Evolutionary conservation across 2,329 filamentous ascomycete species (phyloP).

Genomic region (Stenocarpella maydis): DNA sequence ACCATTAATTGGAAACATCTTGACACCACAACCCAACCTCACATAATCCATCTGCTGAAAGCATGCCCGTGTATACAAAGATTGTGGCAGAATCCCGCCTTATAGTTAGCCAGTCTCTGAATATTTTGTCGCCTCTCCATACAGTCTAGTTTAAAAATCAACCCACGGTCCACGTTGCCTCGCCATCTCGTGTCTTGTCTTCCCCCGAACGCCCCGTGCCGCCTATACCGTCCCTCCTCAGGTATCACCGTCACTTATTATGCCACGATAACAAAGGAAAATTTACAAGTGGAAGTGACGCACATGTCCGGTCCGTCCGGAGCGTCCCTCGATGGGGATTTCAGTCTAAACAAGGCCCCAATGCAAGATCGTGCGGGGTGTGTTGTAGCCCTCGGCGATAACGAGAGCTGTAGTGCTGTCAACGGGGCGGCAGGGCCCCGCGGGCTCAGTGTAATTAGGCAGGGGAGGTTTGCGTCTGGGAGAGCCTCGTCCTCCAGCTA

Average conservation of each 20-base stretch:
- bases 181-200: slow-evolving; percentile 19
- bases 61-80: neutral
- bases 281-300: slow-evolving; percentile 10
- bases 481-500: slow-evolving; percentile 79
- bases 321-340: neutral
- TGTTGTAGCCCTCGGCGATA: neutral
- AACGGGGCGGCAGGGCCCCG: neutral
- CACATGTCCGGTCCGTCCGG: neutral
- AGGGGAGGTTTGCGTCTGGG: slow-evolving; percentile 62
- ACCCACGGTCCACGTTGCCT: neutral
- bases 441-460: slow-evolving; percentile 41
- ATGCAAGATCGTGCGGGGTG: neutral
- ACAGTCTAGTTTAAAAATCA: slow-evolving; percentile 13
- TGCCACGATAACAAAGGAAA: slow-evolving; percentile 25
- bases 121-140: slow-evolving; percentile 12
- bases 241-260: slow-evolving; percentile 32
- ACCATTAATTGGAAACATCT: neutral
- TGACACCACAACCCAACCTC: neutral
- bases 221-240: slow-evolving; percentile 8
- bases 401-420: neutral
- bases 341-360: slow-evolving; percentile 15
- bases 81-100: neutral
- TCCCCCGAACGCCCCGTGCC: slow-evolving; percentile 25
- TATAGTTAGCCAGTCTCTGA: neutral
- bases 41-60: neutral